Evolutionary conservation across 164 flowering plant species (phyloP), one percentile per base, ranked within the genome.

Genomic region (Warburgia ugandensis): DNA sequence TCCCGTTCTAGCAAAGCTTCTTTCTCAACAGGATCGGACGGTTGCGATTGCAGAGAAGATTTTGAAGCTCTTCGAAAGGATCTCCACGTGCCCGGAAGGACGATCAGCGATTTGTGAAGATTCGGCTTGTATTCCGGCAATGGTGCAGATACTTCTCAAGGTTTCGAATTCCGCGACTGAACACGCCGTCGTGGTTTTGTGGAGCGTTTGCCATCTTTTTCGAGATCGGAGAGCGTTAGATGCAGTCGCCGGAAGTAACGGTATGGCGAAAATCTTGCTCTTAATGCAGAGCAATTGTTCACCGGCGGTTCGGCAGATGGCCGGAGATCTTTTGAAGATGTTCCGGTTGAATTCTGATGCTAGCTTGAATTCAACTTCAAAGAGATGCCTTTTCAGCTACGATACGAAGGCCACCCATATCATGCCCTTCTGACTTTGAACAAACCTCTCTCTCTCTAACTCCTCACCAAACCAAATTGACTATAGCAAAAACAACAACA

Each of bases 201-300:
- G 98, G 98, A 80, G 80, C 60, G 60, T 85, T 5, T 87, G 96
- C 47, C 79, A 73, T 39, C 29, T 78, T 45, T 76, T 68, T 45
- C 41, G 88, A 1, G 87, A 81, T 31, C 49, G 54, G 57, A 68
- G 26, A 39, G 94, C 91, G 45, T 72, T 61, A 52, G 86, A 78
- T 56, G 71, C 69, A 46, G 87, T 78, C 63, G 54, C 61, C 29
- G 68, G 52, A 64, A 66, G 68, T 48, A 91, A 91, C 30, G 95
- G 92, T 10, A 11, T 77, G 64, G 73, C 88, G n/a, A 91, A 87
- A 76, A 70, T 87, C 1, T 28, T 91, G 80, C 30, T 91, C 68
- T 28, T 91, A 71, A 67, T 91, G 78, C 98, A 91, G 71, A 91
- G 88, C 61, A 66, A 77, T 48, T 80, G 84, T 57, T 77, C 96